Conservation (phyloP, 1,139 yeast genomes). For the Torulaspora globosa region DNA sequence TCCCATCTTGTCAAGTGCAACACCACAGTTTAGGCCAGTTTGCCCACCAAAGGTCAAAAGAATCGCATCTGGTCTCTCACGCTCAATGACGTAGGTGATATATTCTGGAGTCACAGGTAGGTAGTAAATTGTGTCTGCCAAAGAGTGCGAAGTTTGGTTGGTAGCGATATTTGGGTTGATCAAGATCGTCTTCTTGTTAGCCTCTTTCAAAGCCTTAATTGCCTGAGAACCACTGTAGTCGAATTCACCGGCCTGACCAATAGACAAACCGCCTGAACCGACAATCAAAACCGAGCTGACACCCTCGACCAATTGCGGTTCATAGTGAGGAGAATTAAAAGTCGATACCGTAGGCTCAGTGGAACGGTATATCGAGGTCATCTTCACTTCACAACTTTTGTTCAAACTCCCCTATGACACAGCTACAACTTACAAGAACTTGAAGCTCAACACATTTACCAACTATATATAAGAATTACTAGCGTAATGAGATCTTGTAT, state of each 20-base stretch:
- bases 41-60: constrained; percentile 97
- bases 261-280: constrained; percentile 96
- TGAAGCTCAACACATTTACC: neutral
- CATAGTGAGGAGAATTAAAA: constrained; percentile 28
- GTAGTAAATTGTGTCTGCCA: constrained; percentile 93
- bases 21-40: constrained; percentile 95
- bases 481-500: neutral
- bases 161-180: constrained; percentile 98
- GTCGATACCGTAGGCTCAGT: constrained; percentile 31
- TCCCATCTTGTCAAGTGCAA: constrained; percentile 88
- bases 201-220: constrained; percentile 90
- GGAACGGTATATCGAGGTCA: constrained; percentile 28
- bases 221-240: constrained; percentile 98
- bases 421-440: neutral
- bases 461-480: constrained; percentile 2
- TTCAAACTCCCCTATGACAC: constrained; percentile 1
- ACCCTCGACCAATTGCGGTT: constrained; percentile 58
- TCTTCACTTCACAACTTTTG: constrained; percentile 3
- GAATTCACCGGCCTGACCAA: constrained; percentile 99
- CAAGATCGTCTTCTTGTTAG: constrained; percentile 75
- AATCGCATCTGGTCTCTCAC: constrained; percentile 95
- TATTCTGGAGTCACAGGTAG: constrained; percentile 96
- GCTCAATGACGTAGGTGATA: constrained; percentile 86
- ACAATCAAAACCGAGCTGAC: constrained; percentile 86
- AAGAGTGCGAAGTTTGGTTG: constrained; percentile 90